Evolutionary conservation across 352 stramenopile genomes (phyloP).

Genomic region (Saprolegnia parasitica): DNA sequence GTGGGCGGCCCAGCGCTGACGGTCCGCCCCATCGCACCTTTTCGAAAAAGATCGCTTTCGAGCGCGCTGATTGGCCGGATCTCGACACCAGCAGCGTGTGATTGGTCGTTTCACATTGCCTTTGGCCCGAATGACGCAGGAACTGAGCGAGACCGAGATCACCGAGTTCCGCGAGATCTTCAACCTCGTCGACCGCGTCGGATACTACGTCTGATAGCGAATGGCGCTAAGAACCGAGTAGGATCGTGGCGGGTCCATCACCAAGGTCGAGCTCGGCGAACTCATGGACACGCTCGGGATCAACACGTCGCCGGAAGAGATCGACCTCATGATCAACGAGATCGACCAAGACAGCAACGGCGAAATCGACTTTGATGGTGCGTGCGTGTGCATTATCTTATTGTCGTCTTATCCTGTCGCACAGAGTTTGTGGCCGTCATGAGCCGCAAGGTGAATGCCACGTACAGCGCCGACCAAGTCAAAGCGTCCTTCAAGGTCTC

Average conservation of each 20-base stretch:
- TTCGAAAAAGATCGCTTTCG: neutral
- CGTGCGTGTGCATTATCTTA: constrained; percentile 12
- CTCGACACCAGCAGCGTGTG: too few relatives aligned
- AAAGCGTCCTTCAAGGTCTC: constrained; percentile 76
- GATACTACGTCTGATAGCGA: neutral
- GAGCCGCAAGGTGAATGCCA: constrained; percentile 91
- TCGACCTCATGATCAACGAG: constrained; percentile 94
- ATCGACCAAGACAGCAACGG: constrained; percentile 94
- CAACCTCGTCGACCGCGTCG: constrained; percentile 88
- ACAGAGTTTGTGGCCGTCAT: constrained; percentile 92
- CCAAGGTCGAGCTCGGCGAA: constrained; percentile 90
- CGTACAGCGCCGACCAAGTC: constrained; percentile 90
- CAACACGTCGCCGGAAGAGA: constrained; percentile 88
- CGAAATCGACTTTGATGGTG: constrained; percentile 89
- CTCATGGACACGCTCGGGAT: constrained; percentile 93
- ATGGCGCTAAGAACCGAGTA: constrained; percentile 26
- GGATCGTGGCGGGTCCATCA: constrained; percentile 91
- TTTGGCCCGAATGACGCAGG: constrained; percentile 41
- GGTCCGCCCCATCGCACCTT: neutral
- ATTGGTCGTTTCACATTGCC: too few relatives aligned
- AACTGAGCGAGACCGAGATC: constrained; percentile 75
- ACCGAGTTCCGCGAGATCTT: constrained; percentile 93
- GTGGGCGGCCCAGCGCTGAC: constrained; percentile 38
- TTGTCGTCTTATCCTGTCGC: neutral
- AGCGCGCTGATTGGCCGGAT: neutral